phyloP scores from a whole-genome alignment of 2,329 filamentous ascomycete genomes.

The Aspergillus chevalieri region DNA sequence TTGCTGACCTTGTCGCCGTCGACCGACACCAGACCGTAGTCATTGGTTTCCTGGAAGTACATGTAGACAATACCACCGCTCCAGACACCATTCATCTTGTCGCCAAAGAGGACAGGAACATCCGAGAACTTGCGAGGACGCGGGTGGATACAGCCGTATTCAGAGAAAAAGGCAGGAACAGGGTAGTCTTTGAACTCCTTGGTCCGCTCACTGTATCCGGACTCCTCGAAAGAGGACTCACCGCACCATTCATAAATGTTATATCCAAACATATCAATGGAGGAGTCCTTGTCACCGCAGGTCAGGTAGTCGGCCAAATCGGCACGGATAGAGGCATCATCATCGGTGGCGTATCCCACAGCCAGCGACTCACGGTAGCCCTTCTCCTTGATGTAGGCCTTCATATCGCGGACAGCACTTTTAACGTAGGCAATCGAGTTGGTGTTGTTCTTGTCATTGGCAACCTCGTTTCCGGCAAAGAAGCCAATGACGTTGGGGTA shows the following conservation, averaged over 20 bases:
- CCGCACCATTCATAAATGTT: slow-evolving; percentile 99
- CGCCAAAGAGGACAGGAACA: slow-evolving; percentile 71
- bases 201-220: slow-evolving; percentile 76
- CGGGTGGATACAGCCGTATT: slow-evolving; percentile 87
- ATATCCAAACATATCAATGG: slow-evolving; percentile 98
- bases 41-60: slow-evolving; percentile 88
- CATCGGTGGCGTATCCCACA: slow-evolving; percentile 94
- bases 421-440: slow-evolving; percentile 90
- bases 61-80: slow-evolving; percentile 98
- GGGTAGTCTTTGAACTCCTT: slow-evolving; percentile 83
- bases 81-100: slow-evolving; percentile 78
- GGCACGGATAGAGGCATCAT: slow-evolving; percentile 74
- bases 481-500: slow-evolving; percentile 94
- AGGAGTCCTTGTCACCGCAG: slow-evolving; percentile 60
- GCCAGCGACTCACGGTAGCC: slow-evolving; percentile 66
- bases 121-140: slow-evolving; percentile 76
- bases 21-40: slow-evolving; percentile 66
- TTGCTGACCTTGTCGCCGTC: slow-evolving; percentile 58
- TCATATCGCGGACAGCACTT: slow-evolving; percentile 92
- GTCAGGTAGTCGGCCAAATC: slow-evolving; percentile 91
- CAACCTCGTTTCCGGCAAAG: slow-evolving; percentile 97
- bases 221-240: slow-evolving; percentile 66
- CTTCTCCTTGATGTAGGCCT: slow-evolving; percentile 82
- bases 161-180: slow-evolving; percentile 94
- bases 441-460: slow-evolving; percentile 84